Evolutionary conservation across 352 stramenopile genomes (phyloP).

Genomic region (Globisporangium radiosum): DNA sequence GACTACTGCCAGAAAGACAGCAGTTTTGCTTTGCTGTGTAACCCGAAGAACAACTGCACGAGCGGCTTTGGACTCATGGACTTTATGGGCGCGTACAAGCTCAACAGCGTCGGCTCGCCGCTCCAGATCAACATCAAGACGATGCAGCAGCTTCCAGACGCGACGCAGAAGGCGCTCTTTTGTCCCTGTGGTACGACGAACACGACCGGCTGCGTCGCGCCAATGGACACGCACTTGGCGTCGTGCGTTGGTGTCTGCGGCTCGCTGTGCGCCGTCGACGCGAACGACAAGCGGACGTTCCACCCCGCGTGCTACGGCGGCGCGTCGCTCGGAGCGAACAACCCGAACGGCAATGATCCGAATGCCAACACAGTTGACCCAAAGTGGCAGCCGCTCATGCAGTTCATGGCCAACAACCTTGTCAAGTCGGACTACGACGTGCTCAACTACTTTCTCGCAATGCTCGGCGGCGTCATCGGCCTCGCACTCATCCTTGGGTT

Average conservation of each 20-base stretch:
- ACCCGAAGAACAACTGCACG: slow-evolving; percentile 42
- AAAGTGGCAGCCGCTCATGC: slow-evolving; percentile 37
- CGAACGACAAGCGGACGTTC: slow-evolving; percentile 31
- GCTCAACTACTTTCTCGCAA: slow-evolving; percentile 49
- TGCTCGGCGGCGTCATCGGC: slow-evolving; percentile 38
- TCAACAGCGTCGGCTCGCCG: slow-evolving; percentile 48
- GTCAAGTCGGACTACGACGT: slow-evolving; percentile 26
- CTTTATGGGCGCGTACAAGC: slow-evolving; percentile 62
- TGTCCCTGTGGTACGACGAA: slow-evolving; percentile 33
- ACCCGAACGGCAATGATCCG: slow-evolving; percentile 10
- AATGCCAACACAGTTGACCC: slow-evolving; percentile 17
- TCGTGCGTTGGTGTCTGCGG: slow-evolving; percentile 56
- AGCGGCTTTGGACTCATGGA: slow-evolving; percentile 40
- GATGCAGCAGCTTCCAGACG: slow-evolving; percentile 34
- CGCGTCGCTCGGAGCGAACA: slow-evolving; percentile 8
- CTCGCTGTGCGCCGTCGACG: slow-evolving; percentile 40
- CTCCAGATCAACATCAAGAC: slow-evolving; percentile 69
- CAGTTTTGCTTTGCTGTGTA: slow-evolving; percentile 44
- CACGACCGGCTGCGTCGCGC: slow-evolving; percentile 35
- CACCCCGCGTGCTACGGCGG: slow-evolving; percentile 30
- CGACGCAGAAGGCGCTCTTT: slow-evolving; percentile 35
- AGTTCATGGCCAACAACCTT: slow-evolving; percentile 35
- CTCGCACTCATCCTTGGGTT: slow-evolving; percentile 36
- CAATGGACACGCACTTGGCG: slow-evolving; percentile 35
- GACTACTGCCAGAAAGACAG: slow-evolving; percentile 61